Evolutionary conservation across 352 stramenopile genomes (phyloP).

Genomic region (Globisporangium rhizosaccharum): DNA sequence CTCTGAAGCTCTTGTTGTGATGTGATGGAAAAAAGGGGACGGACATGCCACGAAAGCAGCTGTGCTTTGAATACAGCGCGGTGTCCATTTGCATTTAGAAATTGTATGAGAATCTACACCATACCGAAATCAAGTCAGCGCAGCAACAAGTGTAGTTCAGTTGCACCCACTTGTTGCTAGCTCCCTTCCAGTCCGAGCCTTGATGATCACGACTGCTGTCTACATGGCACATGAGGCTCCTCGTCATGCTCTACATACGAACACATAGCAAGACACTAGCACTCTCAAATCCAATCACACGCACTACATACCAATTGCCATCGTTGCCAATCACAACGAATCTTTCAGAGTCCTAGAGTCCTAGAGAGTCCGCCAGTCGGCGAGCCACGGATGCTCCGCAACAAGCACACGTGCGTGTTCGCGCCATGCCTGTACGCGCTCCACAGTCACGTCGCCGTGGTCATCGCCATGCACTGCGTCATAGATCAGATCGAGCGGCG

Average conservation of each 20-base stretch:
- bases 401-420: slow-evolving; percentile 32
- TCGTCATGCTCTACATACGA: not conserved
- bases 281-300: not conserved
- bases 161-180: no score
- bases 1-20: no score
- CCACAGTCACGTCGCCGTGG: slow-evolving; percentile 19
- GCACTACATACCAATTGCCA: no score
- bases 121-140: no score
- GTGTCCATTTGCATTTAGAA: not conserved
- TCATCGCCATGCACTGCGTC: slow-evolving; percentile 20
- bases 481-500: slow-evolving; percentile 64
- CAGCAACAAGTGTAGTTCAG: no score
- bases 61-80: no score
- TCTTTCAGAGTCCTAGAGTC: no score
- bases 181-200: no score
- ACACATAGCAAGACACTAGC: not conserved
- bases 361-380: slow-evolving; percentile 78
- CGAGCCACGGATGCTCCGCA: slow-evolving; percentile 47
- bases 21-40: not conserved
- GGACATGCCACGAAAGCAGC: not conserved
- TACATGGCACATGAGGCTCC: no score
- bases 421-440: slow-evolving; percentile 47
- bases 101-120: not conserved
- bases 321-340: not conserved
- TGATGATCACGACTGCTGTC: no score